Evolutionary conservation across 1,284 basidiomycete species (phyloP), one percentile per base, ranked within the genome.

Genomic region (Cryptococcus hybrid): DNA sequence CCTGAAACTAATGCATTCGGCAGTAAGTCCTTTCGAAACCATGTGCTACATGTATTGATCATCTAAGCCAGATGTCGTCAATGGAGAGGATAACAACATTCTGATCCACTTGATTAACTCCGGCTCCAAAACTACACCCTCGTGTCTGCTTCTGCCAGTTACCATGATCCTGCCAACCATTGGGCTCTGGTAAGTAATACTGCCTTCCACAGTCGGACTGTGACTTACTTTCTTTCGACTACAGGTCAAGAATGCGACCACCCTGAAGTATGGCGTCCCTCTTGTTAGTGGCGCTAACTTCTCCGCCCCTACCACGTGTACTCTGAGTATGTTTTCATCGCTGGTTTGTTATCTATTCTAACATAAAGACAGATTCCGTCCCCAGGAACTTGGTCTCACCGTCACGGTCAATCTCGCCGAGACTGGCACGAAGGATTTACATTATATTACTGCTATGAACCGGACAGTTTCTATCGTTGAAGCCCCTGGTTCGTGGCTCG

Each of bases 381-480:
- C 90, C 47, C 88, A 89, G 58, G 90, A 92, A 64, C 78, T 89
- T 57, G 87, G 85, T 67, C 81, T 94, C 50, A 87, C 83, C 62
- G 78, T 93, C 51, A 92, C 88, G 88, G 70, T 91, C 42, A 88
- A 92, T 63, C 84, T 90, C 66, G 76, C 81, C 38, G 79, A 83
- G 42, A 39, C 59, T 46, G 59, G 57, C 53, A 15, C 55, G 45
- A 62, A 65, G 34, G 56, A 69, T 37, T 51, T 61, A 35, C 84
- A 85, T 71, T 87, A 83, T 46, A 81, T 88, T 47, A 82, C 82
- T 2, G 91, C 88, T 0, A 88, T 86, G 70, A 90, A 93, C 73
- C 86, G 86, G 11, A 83, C 91, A 50, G 84, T 93, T 51, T 86
- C 85, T 5, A 81, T 94, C 42, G 89, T 93, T 45, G 91, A 94